Percentiles rank a stretch among this genome's conserved stretches.
Conservation (phyloP, 768 basidiomycete genomes). For the Multifurca ochricompacta region DNA sequence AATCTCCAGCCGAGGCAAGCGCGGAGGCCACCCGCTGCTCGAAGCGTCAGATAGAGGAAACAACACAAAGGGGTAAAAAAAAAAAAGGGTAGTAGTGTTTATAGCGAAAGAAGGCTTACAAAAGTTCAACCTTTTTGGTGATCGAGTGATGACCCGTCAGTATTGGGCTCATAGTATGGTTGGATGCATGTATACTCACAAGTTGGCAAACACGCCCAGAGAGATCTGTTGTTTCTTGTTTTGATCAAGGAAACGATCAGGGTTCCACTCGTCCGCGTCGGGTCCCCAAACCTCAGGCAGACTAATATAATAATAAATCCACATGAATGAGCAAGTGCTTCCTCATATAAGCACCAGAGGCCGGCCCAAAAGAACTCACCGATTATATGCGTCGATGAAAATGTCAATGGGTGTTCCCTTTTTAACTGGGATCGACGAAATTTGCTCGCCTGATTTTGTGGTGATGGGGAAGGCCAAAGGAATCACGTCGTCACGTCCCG, state of each 20-base stretch:
- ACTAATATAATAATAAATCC: too few relatives aligned
- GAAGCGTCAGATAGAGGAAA: not conserved
- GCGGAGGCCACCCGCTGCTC: slow-evolving; percentile 15
- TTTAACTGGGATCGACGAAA: slow-evolving; percentile 13
- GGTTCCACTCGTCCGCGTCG: slow-evolving; percentile 18
- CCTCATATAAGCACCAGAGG: not conserved
- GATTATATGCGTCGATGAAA: slow-evolving; percentile 12
- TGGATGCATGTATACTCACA: slow-evolving; percentile 8
- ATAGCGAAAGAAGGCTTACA: slow-evolving; percentile 13
- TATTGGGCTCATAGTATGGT: too few relatives aligned
- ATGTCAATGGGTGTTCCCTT: slow-evolving; percentile 18
- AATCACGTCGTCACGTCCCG: slow-evolving; percentile 17
- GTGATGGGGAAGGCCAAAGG: slow-evolving; percentile 15
- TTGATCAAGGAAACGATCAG: slow-evolving; percentile 16
- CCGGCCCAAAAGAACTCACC: slow-evolving; percentile 7
- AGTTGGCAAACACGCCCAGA: slow-evolving; percentile 17
- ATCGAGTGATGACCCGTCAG: not conserved
- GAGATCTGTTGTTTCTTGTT: slow-evolving; percentile 12
- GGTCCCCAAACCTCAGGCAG: slow-evolving; percentile 18
- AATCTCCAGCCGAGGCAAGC: slow-evolving; percentile 17
- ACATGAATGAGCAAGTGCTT: not conserved
- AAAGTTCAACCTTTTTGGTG: slow-evolving; percentile 15
- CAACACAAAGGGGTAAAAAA: too few relatives aligned
- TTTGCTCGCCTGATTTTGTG: slow-evolving; percentile 11
- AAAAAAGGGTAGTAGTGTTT: too few relatives aligned